phyloP scores from a whole-genome alignment of 2,329 filamentous ascomycete species.

The Rasamsonia emersonii region DNA sequence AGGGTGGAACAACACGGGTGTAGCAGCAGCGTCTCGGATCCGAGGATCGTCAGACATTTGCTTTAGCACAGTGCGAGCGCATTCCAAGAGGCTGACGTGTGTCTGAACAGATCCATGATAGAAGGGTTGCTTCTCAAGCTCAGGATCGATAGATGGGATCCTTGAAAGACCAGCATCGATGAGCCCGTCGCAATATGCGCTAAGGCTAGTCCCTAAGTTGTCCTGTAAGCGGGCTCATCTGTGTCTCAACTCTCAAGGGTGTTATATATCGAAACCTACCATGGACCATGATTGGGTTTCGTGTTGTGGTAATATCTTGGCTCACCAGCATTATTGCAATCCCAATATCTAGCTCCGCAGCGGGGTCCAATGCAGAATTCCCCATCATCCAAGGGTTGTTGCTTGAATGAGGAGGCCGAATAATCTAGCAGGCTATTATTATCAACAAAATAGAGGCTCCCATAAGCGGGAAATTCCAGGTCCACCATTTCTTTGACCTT shows the following conservation, averaged over 20 bases:
- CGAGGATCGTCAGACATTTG: conserved; percentile 18
- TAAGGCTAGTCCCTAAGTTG: conserved; percentile 25
- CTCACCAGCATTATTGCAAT: conserved; percentile 10
- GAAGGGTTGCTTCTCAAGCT: conserved; percentile 14
- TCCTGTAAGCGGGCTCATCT: conserved; percentile 9
- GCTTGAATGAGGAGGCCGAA: neutral
- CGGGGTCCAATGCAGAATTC: conserved; percentile 26
- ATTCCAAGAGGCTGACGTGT: conserved; percentile 25
- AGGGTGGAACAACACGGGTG: conserved; percentile 29
- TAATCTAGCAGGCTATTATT: no score
- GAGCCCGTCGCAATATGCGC: conserved; percentile 27
- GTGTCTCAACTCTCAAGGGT: conserved; percentile 7
- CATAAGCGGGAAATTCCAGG: conserved; percentile 21
- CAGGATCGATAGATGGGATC: conserved; percentile 18
- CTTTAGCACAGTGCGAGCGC: conserved; percentile 20
- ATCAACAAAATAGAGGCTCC: conserved; percentile 18
- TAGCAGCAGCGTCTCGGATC: conserved; percentile 18
- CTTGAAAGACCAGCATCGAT: conserved; percentile 31
- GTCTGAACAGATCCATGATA: conserved; percentile 28
- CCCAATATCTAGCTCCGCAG: conserved; percentile 21
- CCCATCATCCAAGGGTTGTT: conserved; percentile 17
- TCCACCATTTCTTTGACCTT: conserved; percentile 15
- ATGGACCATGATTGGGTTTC: conserved; percentile 30
- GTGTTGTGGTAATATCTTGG: conserved; percentile 24
- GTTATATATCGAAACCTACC: conserved; percentile 19